phyloP scores from a whole-genome alignment of 2,329 filamentous ascomycete species.

The Onygenales sp. region DNA sequence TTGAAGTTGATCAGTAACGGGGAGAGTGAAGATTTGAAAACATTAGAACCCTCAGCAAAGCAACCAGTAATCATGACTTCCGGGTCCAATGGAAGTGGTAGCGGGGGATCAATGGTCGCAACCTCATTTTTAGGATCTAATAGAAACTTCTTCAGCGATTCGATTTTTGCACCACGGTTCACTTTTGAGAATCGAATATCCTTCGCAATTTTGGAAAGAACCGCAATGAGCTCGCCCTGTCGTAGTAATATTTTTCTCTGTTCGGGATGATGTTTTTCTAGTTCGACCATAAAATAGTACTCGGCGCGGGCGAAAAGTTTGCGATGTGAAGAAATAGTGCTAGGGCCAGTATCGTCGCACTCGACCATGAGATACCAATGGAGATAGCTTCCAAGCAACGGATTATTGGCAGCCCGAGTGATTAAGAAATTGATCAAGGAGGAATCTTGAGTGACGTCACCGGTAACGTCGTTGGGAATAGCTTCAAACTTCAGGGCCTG shows the following conservation, averaged over 20 bases:
- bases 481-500: constrained; percentile 93
- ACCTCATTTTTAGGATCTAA: constrained; percentile 88
- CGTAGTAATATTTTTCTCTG: constrained; percentile 67
- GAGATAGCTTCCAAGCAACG: constrained; percentile 86
- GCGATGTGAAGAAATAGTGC: constrained; percentile 64
- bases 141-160: constrained; percentile 73
- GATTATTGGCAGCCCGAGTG: constrained; percentile 74
- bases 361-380: constrained; percentile 99
- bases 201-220: constrained; percentile 79
- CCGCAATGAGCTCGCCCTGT: constrained; percentile 80
- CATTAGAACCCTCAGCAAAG: constrained; percentile 71
- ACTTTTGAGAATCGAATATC: constrained; percentile 77
- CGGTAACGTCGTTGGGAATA: constrained; percentile 52
- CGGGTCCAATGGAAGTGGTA: constrained; percentile 83
- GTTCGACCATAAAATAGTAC: constrained; percentile 88
- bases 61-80: constrained; percentile 69
- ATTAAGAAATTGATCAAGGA: constrained; percentile 87
- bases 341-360: constrained; percentile 71
- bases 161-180: constrained; percentile 68
- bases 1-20: constrained; percentile 88
- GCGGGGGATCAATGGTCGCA: constrained; percentile 67
- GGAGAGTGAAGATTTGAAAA: constrained; percentile 92
- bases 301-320: constrained; percentile 87
- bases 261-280: constrained; percentile 65
- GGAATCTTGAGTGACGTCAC: constrained; percentile 60